Evolutionary conservation across 345 rosid species (phyloP).

Genomic region (Cardamine occulta): DNA sequence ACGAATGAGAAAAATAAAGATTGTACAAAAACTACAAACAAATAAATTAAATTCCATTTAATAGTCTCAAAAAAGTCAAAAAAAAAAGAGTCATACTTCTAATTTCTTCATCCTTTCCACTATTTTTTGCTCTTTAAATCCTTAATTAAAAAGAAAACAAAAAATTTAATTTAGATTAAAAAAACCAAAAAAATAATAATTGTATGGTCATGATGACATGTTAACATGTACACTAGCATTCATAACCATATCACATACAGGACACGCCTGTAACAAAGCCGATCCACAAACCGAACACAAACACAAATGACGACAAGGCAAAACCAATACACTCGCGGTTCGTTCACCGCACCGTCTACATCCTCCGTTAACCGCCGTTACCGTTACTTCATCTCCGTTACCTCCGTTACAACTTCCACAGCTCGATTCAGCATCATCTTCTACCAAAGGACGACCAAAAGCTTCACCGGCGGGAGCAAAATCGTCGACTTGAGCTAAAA

Average conservation of each 20-base stretch:
- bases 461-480: slow-evolving; percentile 44
- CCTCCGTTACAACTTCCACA: slow-evolving; percentile 62
- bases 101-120: slow-evolving; percentile 24
- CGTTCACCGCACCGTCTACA: slow-evolving; percentile 67
- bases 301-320: slow-evolving; percentile 91
- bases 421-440: slow-evolving; percentile 67
- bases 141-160: neutral
- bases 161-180: neutral
- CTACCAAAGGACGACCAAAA: slow-evolving; percentile 34
- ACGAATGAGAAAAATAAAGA: neutral
- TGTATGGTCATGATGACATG: slow-evolving; percentile 45
- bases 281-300: slow-evolving; percentile 74
- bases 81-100: neutral
- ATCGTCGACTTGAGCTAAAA: slow-evolving; percentile 70
- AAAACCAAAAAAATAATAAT: neutral
- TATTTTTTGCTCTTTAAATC: slow-evolving; percentile 53
- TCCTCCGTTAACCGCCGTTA: slow-evolving; percentile 22
- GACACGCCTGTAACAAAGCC: slow-evolving; percentile 51
- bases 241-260: slow-evolving; percentile 57
- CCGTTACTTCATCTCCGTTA: slow-evolving; percentile 4
- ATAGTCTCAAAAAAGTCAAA: neutral
- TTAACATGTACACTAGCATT: slow-evolving; percentile 72
- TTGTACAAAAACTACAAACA: slow-evolving; percentile 9
- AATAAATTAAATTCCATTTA: slow-evolving; percentile 7
- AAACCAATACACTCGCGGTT: slow-evolving; percentile 70